A percentile compares a stretch with the other conserved stretches of the same genome.
Evolutionary conservation across 352 stramenopile species (phyloP).

Genomic region (Pythium insidiosum): DNA sequence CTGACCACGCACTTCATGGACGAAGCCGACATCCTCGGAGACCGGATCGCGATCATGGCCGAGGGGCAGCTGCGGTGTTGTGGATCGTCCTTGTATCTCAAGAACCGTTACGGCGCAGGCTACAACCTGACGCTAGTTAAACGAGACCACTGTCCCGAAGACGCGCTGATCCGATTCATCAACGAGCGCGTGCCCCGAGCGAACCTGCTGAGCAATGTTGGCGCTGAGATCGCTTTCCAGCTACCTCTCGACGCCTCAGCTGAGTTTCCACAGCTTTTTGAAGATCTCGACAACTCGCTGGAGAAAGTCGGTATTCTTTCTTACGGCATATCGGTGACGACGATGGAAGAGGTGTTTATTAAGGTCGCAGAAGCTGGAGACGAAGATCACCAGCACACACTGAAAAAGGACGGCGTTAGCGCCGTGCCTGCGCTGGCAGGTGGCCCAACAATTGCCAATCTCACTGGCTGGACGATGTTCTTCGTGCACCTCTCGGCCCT

Average conservation of each 20-base stretch:
- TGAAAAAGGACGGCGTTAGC: constrained; percentile 17
- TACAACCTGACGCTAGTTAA: constrained; percentile 72
- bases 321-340: constrained; percentile 77
- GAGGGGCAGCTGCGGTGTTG: constrained; percentile 49
- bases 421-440: background rate
- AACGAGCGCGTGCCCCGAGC: constrained; percentile 23
- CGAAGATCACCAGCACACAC: constrained; percentile 37
- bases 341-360: constrained; percentile 75
- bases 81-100: constrained; percentile 68
- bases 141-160: constrained; percentile 17
- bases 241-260: constrained; percentile 35
- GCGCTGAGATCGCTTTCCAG: constrained; percentile 47
- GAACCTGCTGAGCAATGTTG: constrained; percentile 39
- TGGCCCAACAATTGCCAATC: constrained; percentile 9
- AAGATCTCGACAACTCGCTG: constrained; percentile 30
- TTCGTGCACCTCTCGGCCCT: constrained; percentile 80
- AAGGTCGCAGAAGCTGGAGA: constrained; percentile 45
- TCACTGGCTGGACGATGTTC: constrained; percentile 41
- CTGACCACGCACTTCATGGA: constrained; percentile 95
- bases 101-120: constrained; percentile 50
- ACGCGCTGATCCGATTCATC: constrained; percentile 25
- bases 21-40: constrained; percentile 83
- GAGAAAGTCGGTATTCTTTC: constrained; percentile 23
- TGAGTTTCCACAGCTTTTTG: constrained; percentile 44
- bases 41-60: constrained; percentile 77